phyloP scores from a whole-genome alignment of 495 filamentous ascomycete species.

The Neurospora tetrasperma region DNA sequence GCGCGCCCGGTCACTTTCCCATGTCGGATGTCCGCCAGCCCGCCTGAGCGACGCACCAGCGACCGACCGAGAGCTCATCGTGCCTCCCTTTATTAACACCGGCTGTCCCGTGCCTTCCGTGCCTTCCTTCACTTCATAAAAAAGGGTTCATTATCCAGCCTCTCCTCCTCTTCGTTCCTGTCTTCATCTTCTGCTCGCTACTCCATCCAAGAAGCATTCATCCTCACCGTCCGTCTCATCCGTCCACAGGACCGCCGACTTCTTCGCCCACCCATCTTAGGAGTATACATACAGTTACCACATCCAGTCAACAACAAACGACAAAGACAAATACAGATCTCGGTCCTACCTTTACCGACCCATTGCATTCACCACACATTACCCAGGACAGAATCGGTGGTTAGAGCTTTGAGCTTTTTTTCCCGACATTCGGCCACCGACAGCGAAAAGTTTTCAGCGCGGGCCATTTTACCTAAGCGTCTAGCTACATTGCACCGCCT shows the following conservation, averaged over 20 bases:
- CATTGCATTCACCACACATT: not conserved
- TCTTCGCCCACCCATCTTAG: not conserved
- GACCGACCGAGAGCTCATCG: conserved; percentile 6
- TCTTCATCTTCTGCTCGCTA: not conserved
- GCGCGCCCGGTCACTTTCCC: conserved; percentile 22
- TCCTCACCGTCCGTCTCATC: conserved; percentile 1
- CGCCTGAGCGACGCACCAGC: not conserved
- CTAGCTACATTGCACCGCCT: not conserved
- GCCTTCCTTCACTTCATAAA: not conserved
- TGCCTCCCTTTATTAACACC: conserved; percentile 9
- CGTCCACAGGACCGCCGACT: not conserved
- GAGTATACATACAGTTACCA: not conserved
- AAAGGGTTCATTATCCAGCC: not conserved
- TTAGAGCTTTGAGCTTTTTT: not conserved
- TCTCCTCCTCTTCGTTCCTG: not conserved
- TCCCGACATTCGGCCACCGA: not conserved
- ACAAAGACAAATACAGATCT: not conserved
- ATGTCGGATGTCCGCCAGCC: conserved; percentile 9
- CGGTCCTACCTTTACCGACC: not conserved
- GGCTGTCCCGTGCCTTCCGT: conserved; percentile 5
- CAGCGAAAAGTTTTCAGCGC: not conserved
- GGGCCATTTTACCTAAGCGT: not conserved
- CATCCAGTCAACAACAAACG: not conserved
- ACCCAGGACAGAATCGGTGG: not conserved
- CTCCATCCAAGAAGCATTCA: not conserved